These are phyloP conservation scores for Begonia loranthoides DNA, from an alignment of 306 rosid species.

Conservation along the genomic window DNA sequence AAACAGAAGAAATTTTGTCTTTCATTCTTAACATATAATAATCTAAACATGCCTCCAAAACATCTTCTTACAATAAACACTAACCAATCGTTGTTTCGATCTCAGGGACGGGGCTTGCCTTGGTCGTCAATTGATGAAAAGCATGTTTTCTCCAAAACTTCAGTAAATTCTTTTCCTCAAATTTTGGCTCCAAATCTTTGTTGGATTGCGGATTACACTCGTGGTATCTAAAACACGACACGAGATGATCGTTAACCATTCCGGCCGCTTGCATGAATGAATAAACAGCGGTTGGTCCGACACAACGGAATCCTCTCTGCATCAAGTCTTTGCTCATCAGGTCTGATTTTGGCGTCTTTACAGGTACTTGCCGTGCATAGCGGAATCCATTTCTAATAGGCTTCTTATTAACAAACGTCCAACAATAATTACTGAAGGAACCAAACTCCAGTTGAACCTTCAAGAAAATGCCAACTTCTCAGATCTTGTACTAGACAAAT, in stretches of 20 bases:
- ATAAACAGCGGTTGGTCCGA: slow-evolving; percentile 77
- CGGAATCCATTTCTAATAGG: slow-evolving; percentile 51
- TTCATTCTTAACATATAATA: too few relatives aligned
- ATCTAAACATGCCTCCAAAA: background rate
- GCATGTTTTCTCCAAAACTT: slow-evolving; percentile 21
- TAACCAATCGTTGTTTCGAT: background rate
- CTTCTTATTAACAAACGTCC: slow-evolving; percentile 75
- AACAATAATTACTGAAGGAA: slow-evolving; percentile 74
- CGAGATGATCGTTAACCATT: slow-evolving; percentile 68
- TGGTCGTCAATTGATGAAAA: slow-evolving; percentile 13
- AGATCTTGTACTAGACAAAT: too few relatives aligned
- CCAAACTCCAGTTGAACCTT: slow-evolving; percentile 77
- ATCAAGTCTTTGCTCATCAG: slow-evolving; percentile 81
- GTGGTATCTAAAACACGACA: slow-evolving; percentile 53
- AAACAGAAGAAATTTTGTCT: too few relatives aligned
- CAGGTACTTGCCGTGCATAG: slow-evolving; percentile 73
- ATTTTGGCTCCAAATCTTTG: slow-evolving; percentile 22
- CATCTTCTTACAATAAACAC: background rate
- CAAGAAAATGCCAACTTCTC: too few relatives aligned
- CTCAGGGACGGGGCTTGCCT: slow-evolving; percentile 3
- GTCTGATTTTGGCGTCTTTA: slow-evolving; percentile 78
- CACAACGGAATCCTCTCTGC: slow-evolving; percentile 89
- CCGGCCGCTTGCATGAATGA: slow-evolving; percentile 90
- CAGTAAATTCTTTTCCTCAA: slow-evolving; percentile 14
- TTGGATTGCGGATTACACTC: slow-evolving; percentile 24